Conservation (phyloP, 805 yeast species). For the Saccharomyces mikatae region DNA sequence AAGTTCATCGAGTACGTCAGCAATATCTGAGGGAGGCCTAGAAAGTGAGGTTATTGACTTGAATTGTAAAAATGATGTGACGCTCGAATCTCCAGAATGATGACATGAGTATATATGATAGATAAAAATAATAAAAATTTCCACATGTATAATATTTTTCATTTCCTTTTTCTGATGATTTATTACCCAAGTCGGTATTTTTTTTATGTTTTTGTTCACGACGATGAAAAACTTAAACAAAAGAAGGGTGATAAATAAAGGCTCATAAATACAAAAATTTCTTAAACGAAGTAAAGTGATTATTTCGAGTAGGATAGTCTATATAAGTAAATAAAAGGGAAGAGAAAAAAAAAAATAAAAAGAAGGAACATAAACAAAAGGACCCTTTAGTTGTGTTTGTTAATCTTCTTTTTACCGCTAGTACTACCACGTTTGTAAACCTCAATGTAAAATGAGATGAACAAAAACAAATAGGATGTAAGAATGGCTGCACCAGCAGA, state of each 20-base stretch:
- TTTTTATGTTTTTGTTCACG: background rate
- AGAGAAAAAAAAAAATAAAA: background rate
- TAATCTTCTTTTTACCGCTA: conserved; percentile 25
- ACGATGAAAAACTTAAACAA: background rate
- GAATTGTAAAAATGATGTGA: background rate
- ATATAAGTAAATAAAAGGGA: background rate
- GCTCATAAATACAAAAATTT: background rate
- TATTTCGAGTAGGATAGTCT: background rate
- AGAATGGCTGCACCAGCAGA: conserved; percentile 67
- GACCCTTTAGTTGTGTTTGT: background rate
- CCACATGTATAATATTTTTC: background rate
- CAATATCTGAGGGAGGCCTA: background rate
- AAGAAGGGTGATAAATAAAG: background rate
- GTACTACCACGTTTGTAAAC: conserved; percentile 57
- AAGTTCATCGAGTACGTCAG: background rate
- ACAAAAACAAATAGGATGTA: conserved; percentile 66
- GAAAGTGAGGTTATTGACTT: background rate
- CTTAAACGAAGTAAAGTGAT: background rate
- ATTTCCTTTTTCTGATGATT: background rate
- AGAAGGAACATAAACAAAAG: background rate
- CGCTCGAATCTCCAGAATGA: background rate
- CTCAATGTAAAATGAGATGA: conserved; percentile 71
- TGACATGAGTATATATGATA: background rate
- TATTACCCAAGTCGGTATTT: background rate
- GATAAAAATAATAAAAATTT: background rate